A percentile compares a stretch with the other conserved stretches of the same genome.
These are phyloP conservation scores for Exsudoporus frostii DNA, from an alignment of 768 basidiomycete species.

Conservation along the genomic window DNA sequence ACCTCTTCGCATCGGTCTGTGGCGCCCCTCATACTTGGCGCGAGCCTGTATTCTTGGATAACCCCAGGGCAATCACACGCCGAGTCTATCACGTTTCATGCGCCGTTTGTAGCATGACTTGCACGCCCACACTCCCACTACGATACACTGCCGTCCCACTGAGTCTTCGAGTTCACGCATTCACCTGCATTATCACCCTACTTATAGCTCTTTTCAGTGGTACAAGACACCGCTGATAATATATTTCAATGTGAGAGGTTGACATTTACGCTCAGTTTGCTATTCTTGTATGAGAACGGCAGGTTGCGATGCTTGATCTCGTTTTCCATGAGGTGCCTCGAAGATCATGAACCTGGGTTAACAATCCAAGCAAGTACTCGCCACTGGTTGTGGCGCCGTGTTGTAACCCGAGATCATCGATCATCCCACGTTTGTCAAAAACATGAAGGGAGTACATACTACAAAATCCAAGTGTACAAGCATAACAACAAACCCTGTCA, in stretches of 20 bases:
- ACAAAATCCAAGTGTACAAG: neutral
- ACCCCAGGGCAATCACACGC: neutral
- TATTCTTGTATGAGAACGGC: neutral
- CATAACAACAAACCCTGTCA: neutral
- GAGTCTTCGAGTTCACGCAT: slow-evolving; percentile 3
- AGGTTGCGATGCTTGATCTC: slow-evolving; percentile 1
- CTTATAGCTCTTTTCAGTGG: slow-evolving; percentile 21
- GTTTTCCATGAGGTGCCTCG: neutral
- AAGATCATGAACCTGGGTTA: neutral
- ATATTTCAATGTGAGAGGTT: slow-evolving; percentile 2
- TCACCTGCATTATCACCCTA: slow-evolving; percentile 17
- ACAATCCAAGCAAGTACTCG: neutral
- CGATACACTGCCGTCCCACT: neutral
- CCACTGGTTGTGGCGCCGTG: too few species aligned
- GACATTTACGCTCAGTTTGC: neutral
- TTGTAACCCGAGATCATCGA: slow-evolving; percentile 3
- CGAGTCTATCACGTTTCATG: neutral
- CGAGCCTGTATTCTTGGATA: slow-evolving; percentile 22
- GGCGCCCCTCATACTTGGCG: slow-evolving; percentile 2
- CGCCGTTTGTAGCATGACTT: slow-evolving; percentile 3
- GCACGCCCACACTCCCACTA: slow-evolving; percentile 5
- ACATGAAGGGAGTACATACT: neutral
- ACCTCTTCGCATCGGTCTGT: slow-evolving; percentile 16
- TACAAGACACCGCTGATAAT: slow-evolving; percentile 16
- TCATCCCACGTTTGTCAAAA: neutral